Evolutionary conservation across 2,329 filamentous ascomycete genomes (phyloP), one percentile per base, ranked within the genome.

Genomic region (Aureobasidium sp.): DNA sequence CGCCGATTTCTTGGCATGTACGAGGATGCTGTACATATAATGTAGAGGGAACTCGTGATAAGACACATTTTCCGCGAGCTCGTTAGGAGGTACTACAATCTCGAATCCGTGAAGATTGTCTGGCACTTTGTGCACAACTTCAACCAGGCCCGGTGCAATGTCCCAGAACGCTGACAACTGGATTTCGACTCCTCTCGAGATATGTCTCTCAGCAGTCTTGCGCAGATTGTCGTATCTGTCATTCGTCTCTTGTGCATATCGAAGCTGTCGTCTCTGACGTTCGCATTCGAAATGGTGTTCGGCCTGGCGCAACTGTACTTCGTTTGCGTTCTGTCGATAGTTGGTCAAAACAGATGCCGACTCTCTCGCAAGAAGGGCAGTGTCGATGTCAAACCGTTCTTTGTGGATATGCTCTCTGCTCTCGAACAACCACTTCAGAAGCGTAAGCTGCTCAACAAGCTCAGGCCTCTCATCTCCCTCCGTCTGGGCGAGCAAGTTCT

Each of bases 111-210:
- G 68, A 29, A 83, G 71, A 12, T 63, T 6, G 15, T 44, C 22
- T 0, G 91, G 92, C 25, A 97, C 87, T 69, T 89, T 88, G 64
- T 96, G 89, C 12, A 96, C 82, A 51, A 97, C 79, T 17, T 86
- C 82, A 29, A 88, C 81, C 0, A 99, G 81, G 3, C 87, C 86
- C 2, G 94, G 94, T 1, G 92, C 93, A 69, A 97, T 96, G 71
- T 99, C 94, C 94, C 94, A 99, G 73, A 97, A 99, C 0, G 93
- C 92, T 11, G 88, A 92, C 2, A 97, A 82, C 75, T 97, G 94
- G 61, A 91, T 84, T 72, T 97, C 91, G 12, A 97, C 91, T 17
- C 93, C 94, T 11, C 90, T 86, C 22, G 87, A 86, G 25, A 96
- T 92, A 61, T 94, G 94, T 68, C 87, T 82, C 72, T 96, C 91